Conservation (phyloP, 192 early-diverging fungal species). For the Coemansia sp. region DNA sequence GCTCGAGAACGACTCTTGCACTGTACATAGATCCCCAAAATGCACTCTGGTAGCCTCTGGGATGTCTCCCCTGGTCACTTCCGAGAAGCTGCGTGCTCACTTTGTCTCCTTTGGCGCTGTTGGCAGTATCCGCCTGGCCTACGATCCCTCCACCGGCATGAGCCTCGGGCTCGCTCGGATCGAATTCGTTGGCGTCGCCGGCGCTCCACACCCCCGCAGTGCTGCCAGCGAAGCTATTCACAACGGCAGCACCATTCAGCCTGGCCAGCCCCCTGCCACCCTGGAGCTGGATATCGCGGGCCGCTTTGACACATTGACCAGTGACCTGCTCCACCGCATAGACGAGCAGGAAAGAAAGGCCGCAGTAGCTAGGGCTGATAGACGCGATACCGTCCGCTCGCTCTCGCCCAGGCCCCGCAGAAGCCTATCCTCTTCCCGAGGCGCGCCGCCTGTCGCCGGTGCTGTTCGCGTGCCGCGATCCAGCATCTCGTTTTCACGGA, state of each 20-base stretch:
- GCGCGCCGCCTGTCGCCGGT: too few species aligned
- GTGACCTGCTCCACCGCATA: not conserved
- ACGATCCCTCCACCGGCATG: constrained; percentile 44
- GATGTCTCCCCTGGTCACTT: constrained; percentile 42
- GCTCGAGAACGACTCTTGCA: constrained; percentile 28
- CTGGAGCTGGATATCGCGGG: constrained; percentile 19
- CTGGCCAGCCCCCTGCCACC: constrained; percentile 22
- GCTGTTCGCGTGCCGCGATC: constrained; percentile 39
- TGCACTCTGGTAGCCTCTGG: constrained; percentile 28
- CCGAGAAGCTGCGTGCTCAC: constrained; percentile 32
- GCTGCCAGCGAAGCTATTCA: constrained; percentile 33
- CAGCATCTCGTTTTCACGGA: constrained; percentile 40
- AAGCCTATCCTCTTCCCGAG: too few species aligned
- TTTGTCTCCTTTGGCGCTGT: constrained; percentile 40
- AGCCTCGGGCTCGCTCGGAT: constrained; percentile 46
- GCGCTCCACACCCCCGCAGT: constrained; percentile 30
- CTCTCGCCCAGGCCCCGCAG: too few species aligned
- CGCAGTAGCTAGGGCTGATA: not conserved
- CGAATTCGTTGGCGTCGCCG: constrained; percentile 19
- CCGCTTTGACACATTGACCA: constrained; percentile 16
- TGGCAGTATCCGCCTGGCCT: constrained; percentile 26
- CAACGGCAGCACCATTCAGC: constrained; percentile 10
- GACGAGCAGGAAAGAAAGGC: constrained; percentile 1
- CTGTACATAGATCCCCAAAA: constrained; percentile 5
- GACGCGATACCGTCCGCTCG: too few species aligned